These are phyloP conservation scores for Magnolia kwangsiensis DNA, from an alignment of 164 flowering plant genomes.

Conservation along the genomic window DNA sequence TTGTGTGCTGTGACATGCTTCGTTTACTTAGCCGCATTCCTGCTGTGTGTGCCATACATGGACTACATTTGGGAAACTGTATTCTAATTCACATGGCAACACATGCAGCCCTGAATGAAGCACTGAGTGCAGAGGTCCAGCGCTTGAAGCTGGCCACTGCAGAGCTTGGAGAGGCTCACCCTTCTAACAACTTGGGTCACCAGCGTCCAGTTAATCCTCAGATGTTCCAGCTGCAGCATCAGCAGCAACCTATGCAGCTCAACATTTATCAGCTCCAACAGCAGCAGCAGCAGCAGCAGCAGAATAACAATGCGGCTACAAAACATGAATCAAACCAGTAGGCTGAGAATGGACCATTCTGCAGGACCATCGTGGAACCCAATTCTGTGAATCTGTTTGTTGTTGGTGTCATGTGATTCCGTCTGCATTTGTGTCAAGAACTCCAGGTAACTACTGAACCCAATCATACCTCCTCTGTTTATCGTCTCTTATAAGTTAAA, in stretches of 20 bases:
- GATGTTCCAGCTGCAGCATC: constrained; percentile 33
- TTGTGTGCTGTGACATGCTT: no score
- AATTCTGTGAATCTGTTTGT: neutral
- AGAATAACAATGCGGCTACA: constrained; percentile 20
- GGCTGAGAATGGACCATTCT: neutral
- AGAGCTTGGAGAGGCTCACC: constrained; percentile 35
- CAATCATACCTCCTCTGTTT: neutral
- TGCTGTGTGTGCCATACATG: neutral
- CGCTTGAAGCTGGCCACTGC: constrained; percentile 45
- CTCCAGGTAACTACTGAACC: neutral
- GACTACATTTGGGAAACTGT: neutral
- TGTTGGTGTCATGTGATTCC: neutral
- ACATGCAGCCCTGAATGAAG: constrained; percentile 57
- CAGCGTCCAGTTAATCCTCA: constrained; percentile 32
- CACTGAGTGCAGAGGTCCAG: constrained; percentile 60
- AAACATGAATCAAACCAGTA: constrained; percentile 19
- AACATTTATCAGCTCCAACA: constrained; percentile 32
- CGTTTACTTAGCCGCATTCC: no score
- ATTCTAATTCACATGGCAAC: neutral
- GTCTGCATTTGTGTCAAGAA: neutral
- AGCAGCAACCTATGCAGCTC: constrained; percentile 23
- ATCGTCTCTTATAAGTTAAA: neutral
- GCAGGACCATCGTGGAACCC: neutral
- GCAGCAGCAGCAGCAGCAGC: constrained; percentile 25
- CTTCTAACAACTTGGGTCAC: constrained; percentile 26